Evolutionary conservation across 768 basidiomycete genomes (phyloP).

Genomic region (Boletus barrowsii): DNA sequence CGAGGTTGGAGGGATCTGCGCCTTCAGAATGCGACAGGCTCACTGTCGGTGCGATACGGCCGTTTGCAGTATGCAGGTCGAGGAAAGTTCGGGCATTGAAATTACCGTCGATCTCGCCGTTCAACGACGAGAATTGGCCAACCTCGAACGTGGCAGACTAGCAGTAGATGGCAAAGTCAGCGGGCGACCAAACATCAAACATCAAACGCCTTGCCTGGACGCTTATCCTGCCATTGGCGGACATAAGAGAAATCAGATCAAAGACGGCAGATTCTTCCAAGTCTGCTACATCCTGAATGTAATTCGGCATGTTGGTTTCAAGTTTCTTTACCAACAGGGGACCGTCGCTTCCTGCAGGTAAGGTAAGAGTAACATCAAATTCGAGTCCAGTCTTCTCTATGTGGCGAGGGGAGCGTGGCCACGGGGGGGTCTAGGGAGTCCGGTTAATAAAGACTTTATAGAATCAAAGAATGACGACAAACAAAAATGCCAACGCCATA

Average conservation of each 20-base stretch:
- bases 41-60: conserved; percentile 37
- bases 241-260: conserved; percentile 32
- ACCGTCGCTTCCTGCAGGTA: conserved; percentile 32
- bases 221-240: conserved; percentile 35
- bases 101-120: conserved; percentile 44
- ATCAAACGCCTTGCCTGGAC: conserved; percentile 29
- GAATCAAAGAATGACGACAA: conserved; percentile 2
- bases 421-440: conserved; percentile 32
- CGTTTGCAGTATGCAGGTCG: conserved; percentile 37
- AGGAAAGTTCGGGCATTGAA: conserved; percentile 39
- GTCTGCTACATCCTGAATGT: conserved; percentile 35
- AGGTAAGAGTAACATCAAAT: conserved; percentile 36
- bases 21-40: conserved; percentile 31
- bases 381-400: conserved; percentile 17
- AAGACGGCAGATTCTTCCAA: conserved; percentile 38
- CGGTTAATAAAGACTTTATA: neutral
- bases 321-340: conserved; percentile 39
- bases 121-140: conserved; percentile 37
- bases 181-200: neutral
- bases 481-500: conserved; percentile 36
- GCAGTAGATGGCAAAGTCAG: neutral
- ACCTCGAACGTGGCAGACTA: conserved; percentile 34
- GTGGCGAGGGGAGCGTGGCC: neutral
- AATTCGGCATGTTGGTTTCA: conserved; percentile 41
- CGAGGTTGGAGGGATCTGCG: conserved; percentile 27